phyloP scores from a whole-genome alignment of 1,139 yeast species.

The Kodamaea ohmeri region DNA sequence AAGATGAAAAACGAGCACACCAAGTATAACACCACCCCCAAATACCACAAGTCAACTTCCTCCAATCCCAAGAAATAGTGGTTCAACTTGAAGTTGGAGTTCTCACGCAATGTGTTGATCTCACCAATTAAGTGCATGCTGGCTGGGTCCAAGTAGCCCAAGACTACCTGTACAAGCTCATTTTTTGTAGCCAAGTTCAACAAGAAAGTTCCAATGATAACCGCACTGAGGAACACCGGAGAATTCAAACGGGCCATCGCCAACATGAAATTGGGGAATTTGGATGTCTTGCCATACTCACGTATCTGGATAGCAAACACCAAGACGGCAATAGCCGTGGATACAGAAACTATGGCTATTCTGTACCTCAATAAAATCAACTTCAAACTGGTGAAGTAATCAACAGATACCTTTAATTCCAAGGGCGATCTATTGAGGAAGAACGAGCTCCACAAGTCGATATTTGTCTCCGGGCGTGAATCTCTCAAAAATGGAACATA shows the following conservation, averaged over 20 bases:
- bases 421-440: constrained; percentile 23
- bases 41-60: constrained; percentile 51
- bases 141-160: constrained; percentile 55
- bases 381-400: constrained; percentile 46
- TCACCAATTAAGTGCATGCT: constrained; percentile 40
- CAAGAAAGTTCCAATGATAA: constrained; percentile 19
- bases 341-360: constrained; percentile 57
- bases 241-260: constrained; percentile 38
- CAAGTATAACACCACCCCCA: constrained; percentile 57
- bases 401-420: constrained; percentile 37
- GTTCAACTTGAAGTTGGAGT: constrained; percentile 27
- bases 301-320: constrained; percentile 47
- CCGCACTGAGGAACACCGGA: constrained; percentile 16
- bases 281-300: constrained; percentile 33
- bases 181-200: constrained; percentile 39
- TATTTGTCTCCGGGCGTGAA: constrained; percentile 27
- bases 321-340: constrained; percentile 47
- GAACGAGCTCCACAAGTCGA: constrained; percentile 46
- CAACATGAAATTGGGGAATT: constrained; percentile 51
- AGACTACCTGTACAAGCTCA: constrained; percentile 19
- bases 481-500: constrained; percentile 54
- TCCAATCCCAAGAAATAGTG: constrained; percentile 65
- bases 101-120: constrained; percentile 24
- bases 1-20: constrained; percentile 37
- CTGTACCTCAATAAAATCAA: constrained; percentile 62